Evolutionary conservation across 2,329 filamentous ascomycete genomes (phyloP).

Genomic region (Cytospora chrysosperma): DNA sequence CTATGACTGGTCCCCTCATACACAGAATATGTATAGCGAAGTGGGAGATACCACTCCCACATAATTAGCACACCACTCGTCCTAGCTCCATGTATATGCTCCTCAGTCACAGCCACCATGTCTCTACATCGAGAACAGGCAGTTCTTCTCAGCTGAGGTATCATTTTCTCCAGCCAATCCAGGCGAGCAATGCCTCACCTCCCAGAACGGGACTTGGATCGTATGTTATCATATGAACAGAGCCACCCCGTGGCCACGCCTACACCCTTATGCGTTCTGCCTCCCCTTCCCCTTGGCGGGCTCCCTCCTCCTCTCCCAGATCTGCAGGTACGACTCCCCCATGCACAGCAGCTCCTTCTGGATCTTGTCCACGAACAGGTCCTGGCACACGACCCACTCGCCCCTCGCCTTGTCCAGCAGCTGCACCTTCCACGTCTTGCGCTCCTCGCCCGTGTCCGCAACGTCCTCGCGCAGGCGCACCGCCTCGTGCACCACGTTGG

Average conservation of each 20-base stretch:
- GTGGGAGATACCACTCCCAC: no score
- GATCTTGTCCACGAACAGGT: constrained; percentile 87
- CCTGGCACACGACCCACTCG: constrained; percentile 92
- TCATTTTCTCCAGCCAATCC: background rate
- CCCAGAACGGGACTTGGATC: background rate
- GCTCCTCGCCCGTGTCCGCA: constrained; percentile 82
- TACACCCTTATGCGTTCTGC: constrained; percentile 25
- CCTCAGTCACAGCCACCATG: background rate
- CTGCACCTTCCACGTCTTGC: constrained; percentile 92
- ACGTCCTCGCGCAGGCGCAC: constrained; percentile 78
- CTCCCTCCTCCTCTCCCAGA: constrained; percentile 83
- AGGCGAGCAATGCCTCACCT: background rate
- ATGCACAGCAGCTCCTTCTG: constrained; percentile 88
- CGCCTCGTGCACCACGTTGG: constrained; percentile 88
- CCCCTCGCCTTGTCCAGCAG: constrained; percentile 75
- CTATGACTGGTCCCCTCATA: no score
- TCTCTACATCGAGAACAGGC: background rate
- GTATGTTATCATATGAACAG: background rate
- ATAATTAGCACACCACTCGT: background rate
- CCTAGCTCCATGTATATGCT: background rate
- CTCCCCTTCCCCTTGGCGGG: constrained; percentile 43
- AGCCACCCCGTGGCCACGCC: no score
- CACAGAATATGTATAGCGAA: no score
- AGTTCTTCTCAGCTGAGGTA: background rate
- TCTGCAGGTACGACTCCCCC: constrained; percentile 91